Evolutionary conservation across 495 filamentous ascomycete species (phyloP).

Genomic region (Geopyxis carbonaria): DNA sequence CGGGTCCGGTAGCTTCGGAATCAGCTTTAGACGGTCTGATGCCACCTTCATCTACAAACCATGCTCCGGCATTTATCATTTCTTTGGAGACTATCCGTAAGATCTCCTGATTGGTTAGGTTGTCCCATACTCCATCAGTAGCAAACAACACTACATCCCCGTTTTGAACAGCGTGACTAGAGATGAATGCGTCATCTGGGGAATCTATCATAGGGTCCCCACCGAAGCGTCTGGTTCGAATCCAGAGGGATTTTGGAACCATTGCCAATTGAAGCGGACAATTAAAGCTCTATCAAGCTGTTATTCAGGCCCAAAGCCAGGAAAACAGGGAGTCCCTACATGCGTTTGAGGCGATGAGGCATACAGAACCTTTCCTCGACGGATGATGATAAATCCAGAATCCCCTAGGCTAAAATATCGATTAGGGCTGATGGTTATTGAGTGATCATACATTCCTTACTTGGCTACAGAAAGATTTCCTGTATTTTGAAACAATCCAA

Average conservation of each 20-base stretch:
- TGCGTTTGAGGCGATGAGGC: slow-evolving; percentile 79
- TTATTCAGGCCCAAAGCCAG: background rate
- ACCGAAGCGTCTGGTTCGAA: slow-evolving; percentile 61
- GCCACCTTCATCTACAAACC: slow-evolving; percentile 37
- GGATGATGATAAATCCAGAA: slow-evolving; percentile 80
- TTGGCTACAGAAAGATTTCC: slow-evolving; percentile 77
- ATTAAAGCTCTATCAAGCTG: slow-evolving; percentile 54
- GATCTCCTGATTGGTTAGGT: slow-evolving; percentile 77
- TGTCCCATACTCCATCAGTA: slow-evolving; percentile 93
- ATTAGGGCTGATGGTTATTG: slow-evolving; percentile 1
- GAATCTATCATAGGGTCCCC: slow-evolving; percentile 63
- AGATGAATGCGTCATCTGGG: slow-evolving; percentile 68
- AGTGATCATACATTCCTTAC: slow-evolving; percentile 24
- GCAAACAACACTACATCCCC: slow-evolving; percentile 85
- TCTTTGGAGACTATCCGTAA: slow-evolving; percentile 56
- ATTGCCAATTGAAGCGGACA: slow-evolving; percentile 89
- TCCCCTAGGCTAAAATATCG: slow-evolving; percentile 54
- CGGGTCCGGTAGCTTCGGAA: slow-evolving; percentile 10
- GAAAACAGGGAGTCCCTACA: slow-evolving; percentile 3
- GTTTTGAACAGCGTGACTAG: slow-evolving; percentile 56
- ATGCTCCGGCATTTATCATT: slow-evolving; percentile 59
- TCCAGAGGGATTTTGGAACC: slow-evolving; percentile 60
- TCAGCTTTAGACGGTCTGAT: slow-evolving; percentile 20
- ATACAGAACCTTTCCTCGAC: slow-evolving; percentile 64
- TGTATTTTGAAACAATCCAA: slow-evolving; percentile 51